Conservation (phyloP, 768 basidiomycete species). For the Porphyrellus cyaneotinctus region DNA sequence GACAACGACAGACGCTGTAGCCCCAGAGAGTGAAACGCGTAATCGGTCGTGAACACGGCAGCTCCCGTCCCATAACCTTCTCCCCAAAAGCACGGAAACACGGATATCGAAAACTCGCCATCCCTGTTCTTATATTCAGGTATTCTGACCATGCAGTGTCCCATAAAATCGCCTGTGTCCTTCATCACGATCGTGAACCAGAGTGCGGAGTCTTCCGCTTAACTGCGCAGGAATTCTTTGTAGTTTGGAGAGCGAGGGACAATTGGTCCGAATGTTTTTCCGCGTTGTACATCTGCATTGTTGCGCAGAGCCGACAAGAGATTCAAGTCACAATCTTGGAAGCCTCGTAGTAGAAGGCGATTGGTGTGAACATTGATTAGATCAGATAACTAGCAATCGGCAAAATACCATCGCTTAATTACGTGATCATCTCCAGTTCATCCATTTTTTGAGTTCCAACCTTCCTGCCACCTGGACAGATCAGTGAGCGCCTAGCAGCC, state of each 20-base stretch:
- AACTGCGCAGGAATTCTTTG: constrained; percentile 10
- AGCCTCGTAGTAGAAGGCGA: constrained; percentile 23
- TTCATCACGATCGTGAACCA: constrained; percentile 20
- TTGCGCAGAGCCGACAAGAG: constrained; percentile 22
- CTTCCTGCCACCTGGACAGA: no score
- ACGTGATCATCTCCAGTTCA: no score
- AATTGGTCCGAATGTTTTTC: constrained; percentile 18
- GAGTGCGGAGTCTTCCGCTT: constrained; percentile 13
- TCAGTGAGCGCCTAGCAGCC: no score
- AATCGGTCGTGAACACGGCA: constrained; percentile 32
- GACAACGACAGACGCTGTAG: constrained; percentile 36
- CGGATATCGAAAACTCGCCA: constrained; percentile 23
- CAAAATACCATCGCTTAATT: no score
- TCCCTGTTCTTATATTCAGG: constrained; percentile 22
- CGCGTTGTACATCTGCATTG: constrained; percentile 19
- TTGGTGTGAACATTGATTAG: constrained; percentile 23
- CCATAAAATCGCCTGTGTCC: constrained; percentile 17
- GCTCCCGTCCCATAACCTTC: constrained; percentile 36
- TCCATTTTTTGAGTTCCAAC: no score
- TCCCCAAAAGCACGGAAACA: constrained; percentile 26
- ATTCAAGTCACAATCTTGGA: constrained; percentile 19
- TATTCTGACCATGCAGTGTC: constrained; percentile 19
- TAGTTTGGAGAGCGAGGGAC: constrained; percentile 16
- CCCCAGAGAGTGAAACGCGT: constrained; percentile 34
- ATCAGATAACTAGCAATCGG: no score